Evolutionary conservation across 75 land plant species (phyloP).

Genomic region (Selaginella tamariscina): DNA sequence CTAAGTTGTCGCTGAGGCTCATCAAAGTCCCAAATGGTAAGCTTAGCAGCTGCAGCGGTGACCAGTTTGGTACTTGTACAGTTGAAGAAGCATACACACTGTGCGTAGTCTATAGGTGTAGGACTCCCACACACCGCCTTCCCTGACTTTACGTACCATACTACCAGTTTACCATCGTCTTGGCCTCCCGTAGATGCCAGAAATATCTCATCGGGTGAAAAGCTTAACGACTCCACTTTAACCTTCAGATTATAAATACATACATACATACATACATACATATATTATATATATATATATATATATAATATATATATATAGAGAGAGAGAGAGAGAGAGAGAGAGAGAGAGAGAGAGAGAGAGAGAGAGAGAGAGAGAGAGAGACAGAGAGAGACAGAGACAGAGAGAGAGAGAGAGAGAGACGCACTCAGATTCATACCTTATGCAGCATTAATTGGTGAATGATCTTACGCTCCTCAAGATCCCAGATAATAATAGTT

Average conservation of each 20-base stretch:
- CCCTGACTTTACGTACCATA: constrained; percentile 29
- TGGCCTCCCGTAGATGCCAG: constrained; percentile 30
- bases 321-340: too few relatives aligned
- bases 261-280: too few relatives aligned
- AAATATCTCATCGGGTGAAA: constrained; percentile 25
- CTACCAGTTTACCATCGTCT: constrained; percentile 33
- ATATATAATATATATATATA: too few relatives aligned
- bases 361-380: too few relatives aligned
- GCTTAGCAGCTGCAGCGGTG: constrained; percentile 18
- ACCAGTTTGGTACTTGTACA: constrained; percentile 21
- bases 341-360: too few relatives aligned
- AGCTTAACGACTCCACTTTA: constrained; percentile 29
- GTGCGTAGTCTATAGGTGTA: constrained; percentile 27
- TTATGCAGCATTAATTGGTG: constrained; percentile 28
- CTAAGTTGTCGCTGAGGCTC: constrained; percentile 19
- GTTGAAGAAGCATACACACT: constrained; percentile 19
- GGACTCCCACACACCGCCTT: constrained; percentile 37
- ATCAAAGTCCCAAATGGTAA: constrained; percentile 28
- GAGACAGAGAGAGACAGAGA: too few relatives aligned
- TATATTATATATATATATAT: too few relatives aligned
- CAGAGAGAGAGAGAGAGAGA: too few relatives aligned
- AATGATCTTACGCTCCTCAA: constrained; percentile 23
- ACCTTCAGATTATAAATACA: too few relatives aligned
- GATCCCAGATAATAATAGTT: constrained; percentile 33
- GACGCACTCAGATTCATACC: too few relatives aligned